Evolutionary conservation across 1,284 basidiomycete species (phyloP), one percentile per base, ranked within the genome.

Genomic region (Naganishia sp.): DNA sequence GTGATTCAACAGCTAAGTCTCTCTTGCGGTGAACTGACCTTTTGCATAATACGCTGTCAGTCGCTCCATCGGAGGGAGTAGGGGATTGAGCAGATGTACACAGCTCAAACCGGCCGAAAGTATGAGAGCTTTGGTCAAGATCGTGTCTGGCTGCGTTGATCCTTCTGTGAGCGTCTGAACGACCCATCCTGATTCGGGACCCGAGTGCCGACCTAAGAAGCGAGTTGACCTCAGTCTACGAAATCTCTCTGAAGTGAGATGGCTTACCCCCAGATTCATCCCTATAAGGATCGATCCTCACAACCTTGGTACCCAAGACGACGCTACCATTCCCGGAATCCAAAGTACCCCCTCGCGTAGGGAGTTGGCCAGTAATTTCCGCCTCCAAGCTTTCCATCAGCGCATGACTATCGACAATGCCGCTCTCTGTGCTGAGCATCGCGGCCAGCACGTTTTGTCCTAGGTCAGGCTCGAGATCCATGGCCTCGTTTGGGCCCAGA

Each of bases 351-450:
- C 35, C 47, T n/a, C 49, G 52, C n/a, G 45, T 50, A 45, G 75
- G 74, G 7, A 71, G 60, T 56, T 77, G 75, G 52, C 75, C 55
- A 7, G 32, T 32, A 60, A 97, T 87, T 61, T 94, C 90, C 70
- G 83, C 84, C 75, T 92, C 90, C 43, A 97, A 81, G 68, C 85
- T 88, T 71, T 87, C 83, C 85, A 94, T 90, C 54, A 90, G 80
- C 5, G 86, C 79, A 80, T 95, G 93, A 0, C 90, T 90, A 76
- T 94, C 90, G 2, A 99, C 80, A 68, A 99, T 96, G 1, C 95
- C 95, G 0, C 95, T 97, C 71, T 89, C 86, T 3, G 90, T 88
- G 67, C 88, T 92, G 79, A 88, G 87, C 23, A 99, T 78, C 0
- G 93, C 92, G 15, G 83, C 85, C 0, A 82, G 81, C 62, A 97